phyloP scores from a whole-genome alignment of 1,139 yeast species.

The Debaryomyces sp. region DNA sequence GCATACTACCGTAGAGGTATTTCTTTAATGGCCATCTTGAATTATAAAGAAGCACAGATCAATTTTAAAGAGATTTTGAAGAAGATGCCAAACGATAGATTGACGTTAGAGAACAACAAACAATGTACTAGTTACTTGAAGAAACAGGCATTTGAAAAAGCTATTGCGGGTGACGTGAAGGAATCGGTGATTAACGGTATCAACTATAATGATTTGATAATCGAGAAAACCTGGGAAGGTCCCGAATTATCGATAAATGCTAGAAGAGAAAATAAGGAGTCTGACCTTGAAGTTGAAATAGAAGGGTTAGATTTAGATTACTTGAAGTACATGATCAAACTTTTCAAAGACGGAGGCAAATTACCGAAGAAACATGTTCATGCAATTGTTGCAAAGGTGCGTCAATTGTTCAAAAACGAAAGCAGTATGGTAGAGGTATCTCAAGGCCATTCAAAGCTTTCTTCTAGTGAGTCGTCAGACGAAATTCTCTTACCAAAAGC shows the following conservation, averaged over 20 bases:
- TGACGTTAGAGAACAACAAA: conserved; percentile 63
- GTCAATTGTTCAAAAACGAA: conserved; percentile 65
- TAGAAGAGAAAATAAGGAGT: conserved; percentile 20
- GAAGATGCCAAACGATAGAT: conserved; percentile 67
- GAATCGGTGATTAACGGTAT: conserved; percentile 38
- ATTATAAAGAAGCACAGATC: conserved; percentile 71
- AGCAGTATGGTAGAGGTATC: conserved; percentile 75
- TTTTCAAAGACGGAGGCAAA: conserved; percentile 72
- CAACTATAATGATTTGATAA: conserved; percentile 53
- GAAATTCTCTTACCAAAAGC: conserved; percentile 29
- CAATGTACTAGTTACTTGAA: conserved; percentile 72
- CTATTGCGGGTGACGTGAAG: conserved; percentile 71
- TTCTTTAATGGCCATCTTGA: conserved; percentile 73
- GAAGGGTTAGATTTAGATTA: conserved; percentile 50
- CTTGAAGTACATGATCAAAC: conserved; percentile 63
- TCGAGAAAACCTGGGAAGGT: conserved; percentile 69
- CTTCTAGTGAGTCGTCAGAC: conserved; percentile 14
- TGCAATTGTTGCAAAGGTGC: conserved; percentile 77
- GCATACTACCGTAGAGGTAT: conserved; percentile 86
- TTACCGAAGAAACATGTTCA: conserved; percentile 82
- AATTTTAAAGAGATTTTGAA: conserved; percentile 70
- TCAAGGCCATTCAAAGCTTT: conserved; percentile 36
- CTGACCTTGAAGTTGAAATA: conserved; percentile 27
- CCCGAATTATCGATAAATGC: conserved; percentile 51
- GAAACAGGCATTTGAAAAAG: conserved; percentile 80